phyloP scores from a whole-genome alignment of 176 grass and related monocot genomes.

The sorghum (Sorghum bicolor) region Sorghum_bicolor_NCBIv3 NC_012870.2:59977501-59978000 shows the following conservation, averaged over 20 bases:
- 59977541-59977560: conserved; percentile 59
- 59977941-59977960: conserved; percentile 55
- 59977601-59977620: conserved; percentile 59
- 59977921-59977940: conserved; percentile 27
- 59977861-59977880: conserved; percentile 59
- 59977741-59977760: conserved; percentile 50
- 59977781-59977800: conserved; percentile 41
- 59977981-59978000: conserved; percentile 37
- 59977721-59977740: conserved; percentile 67
- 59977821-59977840: conserved; percentile 50
- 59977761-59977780: conserved; percentile 48
- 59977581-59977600: conserved; percentile 40
- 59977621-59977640: conserved; percentile 66
- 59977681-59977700: conserved; percentile 36
- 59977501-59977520: conserved; percentile 68
- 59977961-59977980: conserved; percentile 53
- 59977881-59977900: conserved; percentile 46
- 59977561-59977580: conserved; percentile 37
- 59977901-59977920: conserved; percentile 52
- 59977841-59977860: conserved; percentile 57
- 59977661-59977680: conserved; percentile 42
- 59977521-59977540: conserved; percentile 64
- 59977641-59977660: conserved; percentile 60
- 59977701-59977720: conserved; percentile 56
- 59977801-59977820: conserved; percentile 52